Evolutionary conservation across 805 yeast genomes (phyloP), one percentile per base, ranked within the genome.

Genomic region (Starmerella davenportii): DNA sequence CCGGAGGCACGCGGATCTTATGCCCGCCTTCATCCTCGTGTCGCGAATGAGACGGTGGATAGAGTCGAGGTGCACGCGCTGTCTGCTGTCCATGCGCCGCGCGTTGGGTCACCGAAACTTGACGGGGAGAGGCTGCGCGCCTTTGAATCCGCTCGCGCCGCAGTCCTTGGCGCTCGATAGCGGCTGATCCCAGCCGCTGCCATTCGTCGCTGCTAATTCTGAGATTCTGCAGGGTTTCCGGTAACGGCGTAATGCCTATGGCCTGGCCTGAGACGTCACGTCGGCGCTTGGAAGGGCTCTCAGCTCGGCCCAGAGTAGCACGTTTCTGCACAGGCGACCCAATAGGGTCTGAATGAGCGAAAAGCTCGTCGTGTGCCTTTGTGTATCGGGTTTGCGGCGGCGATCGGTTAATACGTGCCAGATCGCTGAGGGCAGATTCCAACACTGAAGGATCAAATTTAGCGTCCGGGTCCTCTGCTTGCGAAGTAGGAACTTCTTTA

Each of bases 221-320:
- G 16, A 20, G 35, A 7, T 20, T 18, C 35, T 32, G n/a, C 24
- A 20, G 16, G 24, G 35, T 19, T 32, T 18, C 24, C 5, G 32
- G 32, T 14, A 29, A 9, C 35, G 37, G 37, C 18, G 37, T 34
- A 11, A 18, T 13, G 11, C 11, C 19, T 5, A 18, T 20, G 27
- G n/a, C 15, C 19, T 13, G 8, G 15, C 37, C 37, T 8, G 17
- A 20, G 15, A 20, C 24, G 5, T 8, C 24, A 5, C 37, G 11
- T 9, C 37, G 37, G 9, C 37, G 28, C 19, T 34, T 34, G 8
- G 37, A 23, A 23, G 37, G 37, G 19, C 37, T 34, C 30, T 34
- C 37, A 7, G 16, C 37, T 13, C 28, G 32, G 19, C 32, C 32
- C 8, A 7, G 5, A 14, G 32, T 29, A 7, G 8, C 9, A 7